These are phyloP conservation scores for Gnetum montanum DNA, from an alignment of 75 land plant species.

Conservation along the genomic window DNA sequence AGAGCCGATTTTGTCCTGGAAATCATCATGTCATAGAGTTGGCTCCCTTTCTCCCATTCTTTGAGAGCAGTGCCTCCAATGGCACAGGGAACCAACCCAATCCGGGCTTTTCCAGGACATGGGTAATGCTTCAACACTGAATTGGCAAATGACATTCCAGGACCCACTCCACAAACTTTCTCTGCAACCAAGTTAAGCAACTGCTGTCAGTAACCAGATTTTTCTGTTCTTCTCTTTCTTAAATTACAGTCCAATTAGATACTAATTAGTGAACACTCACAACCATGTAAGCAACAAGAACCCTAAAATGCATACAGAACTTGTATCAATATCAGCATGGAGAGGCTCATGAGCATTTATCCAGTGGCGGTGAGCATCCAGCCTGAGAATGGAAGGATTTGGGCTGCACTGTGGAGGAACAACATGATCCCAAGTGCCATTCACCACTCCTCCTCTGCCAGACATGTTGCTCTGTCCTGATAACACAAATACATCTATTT, in stretches of 20 bases:
- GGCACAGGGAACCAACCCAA: slow-evolving; percentile 80
- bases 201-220: too few species aligned
- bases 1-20: slow-evolving; percentile 25
- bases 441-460: slow-evolving; percentile 75
- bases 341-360: slow-evolving; percentile 75
- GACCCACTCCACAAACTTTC: slow-evolving; percentile 69
- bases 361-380: slow-evolving; percentile 45
- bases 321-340: slow-evolving; percentile 63
- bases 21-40: slow-evolving; percentile 47
- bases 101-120: slow-evolving; percentile 3
- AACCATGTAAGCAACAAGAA: too few species aligned
- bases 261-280: too few species aligned
- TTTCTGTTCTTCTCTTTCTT: too few species aligned
- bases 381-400: slow-evolving; percentile 44
- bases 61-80: slow-evolving; percentile 54
- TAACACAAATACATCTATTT: slow-evolving; percentile 49
- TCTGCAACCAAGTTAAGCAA: slow-evolving; percentile 1
- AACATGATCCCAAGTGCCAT: slow-evolving; percentile 46
- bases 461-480: slow-evolving; percentile 99
- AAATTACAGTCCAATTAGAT: too few species aligned
- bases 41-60: slow-evolving; percentile 48
- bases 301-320: too few species aligned
- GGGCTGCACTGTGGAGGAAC: slow-evolving; percentile 48
- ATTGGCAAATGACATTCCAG: slow-evolving; percentile 60
- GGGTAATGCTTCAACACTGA: slow-evolving; percentile 15